These are phyloP conservation scores for Bathelium albidoporum DNA, from an alignment of 495 filamentous ascomycete genomes.

Conservation along the genomic window DNA sequence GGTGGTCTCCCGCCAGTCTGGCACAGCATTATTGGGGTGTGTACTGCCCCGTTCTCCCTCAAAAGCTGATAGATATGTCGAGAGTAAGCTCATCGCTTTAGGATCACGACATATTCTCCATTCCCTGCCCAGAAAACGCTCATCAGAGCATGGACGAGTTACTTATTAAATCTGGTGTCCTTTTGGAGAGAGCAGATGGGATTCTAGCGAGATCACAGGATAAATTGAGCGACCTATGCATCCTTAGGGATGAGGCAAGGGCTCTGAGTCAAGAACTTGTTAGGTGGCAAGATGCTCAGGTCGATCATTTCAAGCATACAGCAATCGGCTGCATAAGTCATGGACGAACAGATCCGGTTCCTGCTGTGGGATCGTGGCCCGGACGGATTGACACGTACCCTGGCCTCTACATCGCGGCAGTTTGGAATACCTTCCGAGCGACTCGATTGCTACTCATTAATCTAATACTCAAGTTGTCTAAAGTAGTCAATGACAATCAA, in stretches of 20 bases:
- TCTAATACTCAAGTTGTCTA: constrained; percentile 14
- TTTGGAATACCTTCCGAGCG: constrained; percentile 29
- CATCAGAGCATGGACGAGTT: constrained; percentile 15
- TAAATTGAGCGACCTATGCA: not conserved
- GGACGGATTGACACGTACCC: constrained; percentile 21
- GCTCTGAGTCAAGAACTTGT: constrained; percentile 10
- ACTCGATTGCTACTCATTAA: constrained; percentile 21
- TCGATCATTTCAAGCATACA: constrained; percentile 14
- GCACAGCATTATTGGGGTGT: constrained; percentile 7
- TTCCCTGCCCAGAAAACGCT: not conserved
- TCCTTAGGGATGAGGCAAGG: constrained; percentile 16
- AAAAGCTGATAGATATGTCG: not conserved
- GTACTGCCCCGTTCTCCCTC: not conserved
- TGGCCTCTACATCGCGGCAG: constrained; percentile 23
- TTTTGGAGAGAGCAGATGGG: constrained; percentile 15
- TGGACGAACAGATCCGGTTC: not conserved
- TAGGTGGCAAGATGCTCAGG: constrained; percentile 17
- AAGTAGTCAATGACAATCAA: constrained; percentile 7
- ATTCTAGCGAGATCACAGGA: constrained; percentile 4
- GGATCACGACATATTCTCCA: not conserved
- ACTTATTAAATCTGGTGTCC: constrained; percentile 12
- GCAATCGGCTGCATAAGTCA: constrained; percentile 11
- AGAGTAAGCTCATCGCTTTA: not conserved
- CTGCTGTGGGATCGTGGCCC: constrained; percentile 17
- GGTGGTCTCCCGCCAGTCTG: constrained; percentile 14